A percentile compares a stretch with the other conserved stretches of the same genome.
phyloP scores from a whole-genome alignment of 2,329 filamentous ascomycete species.

The Teratosphaeria gauchensis region DNA sequence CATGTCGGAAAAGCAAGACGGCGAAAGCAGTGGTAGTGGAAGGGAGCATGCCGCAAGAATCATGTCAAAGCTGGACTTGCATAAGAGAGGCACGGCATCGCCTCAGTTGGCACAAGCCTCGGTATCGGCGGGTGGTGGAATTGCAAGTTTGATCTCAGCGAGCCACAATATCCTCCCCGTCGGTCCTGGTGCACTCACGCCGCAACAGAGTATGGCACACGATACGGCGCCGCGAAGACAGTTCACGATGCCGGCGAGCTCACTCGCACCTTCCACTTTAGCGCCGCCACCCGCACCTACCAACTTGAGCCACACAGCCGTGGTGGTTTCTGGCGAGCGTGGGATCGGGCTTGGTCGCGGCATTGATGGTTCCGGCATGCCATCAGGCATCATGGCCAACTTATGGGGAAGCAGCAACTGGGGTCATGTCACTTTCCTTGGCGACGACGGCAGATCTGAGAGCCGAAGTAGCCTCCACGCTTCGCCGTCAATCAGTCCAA shows the following conservation, averaged over 20 bases:
- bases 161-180: conserved; percentile 71
- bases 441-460: conserved; percentile 36
- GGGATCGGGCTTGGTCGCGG: conserved; percentile 52
- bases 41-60: conserved; percentile 78
- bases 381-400: conserved; percentile 81
- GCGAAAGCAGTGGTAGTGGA: conserved; percentile 46
- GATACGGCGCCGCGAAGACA: neutral
- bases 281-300: conserved; percentile 77
- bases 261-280: conserved; percentile 70
- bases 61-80: conserved; percentile 85
- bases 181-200: conserved; percentile 36
- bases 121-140: conserved; percentile 49
- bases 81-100: conserved; percentile 57
- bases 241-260: conserved; percentile 45
- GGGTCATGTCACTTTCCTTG: conserved; percentile 56
- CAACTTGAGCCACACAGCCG: conserved; percentile 75
- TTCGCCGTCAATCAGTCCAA: neutral
- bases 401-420: conserved; percentile 86
- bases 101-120: conserved; percentile 5
- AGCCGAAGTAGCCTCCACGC: neutral
- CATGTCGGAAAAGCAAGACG: conserved; percentile 37
- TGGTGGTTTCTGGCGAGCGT: conserved; percentile 69
- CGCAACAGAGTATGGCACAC: conserved; percentile 15
- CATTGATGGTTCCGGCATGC: conserved; percentile 57
- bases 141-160: conserved; percentile 76